A percentile compares a stretch with the other conserved stretches of the same genome.
Conservation (phyloP, 257 asterid species). For the Solanum raphanifolium region DNA sequence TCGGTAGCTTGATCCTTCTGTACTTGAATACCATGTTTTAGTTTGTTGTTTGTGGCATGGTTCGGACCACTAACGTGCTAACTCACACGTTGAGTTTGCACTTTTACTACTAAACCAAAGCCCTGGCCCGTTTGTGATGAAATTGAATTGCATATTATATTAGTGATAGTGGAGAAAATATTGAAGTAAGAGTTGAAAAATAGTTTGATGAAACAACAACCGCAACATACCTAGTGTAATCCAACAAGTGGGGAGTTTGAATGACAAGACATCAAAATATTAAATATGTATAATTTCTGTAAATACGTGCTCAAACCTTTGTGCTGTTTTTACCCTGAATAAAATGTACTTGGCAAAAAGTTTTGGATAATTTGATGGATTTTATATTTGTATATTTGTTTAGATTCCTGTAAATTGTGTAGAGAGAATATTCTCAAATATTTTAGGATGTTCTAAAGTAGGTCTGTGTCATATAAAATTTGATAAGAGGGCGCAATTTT, state of each 20-base stretch:
- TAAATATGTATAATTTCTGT: neutral
- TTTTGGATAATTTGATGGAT: neutral
- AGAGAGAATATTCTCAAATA: neutral
- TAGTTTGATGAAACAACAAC: neutral
- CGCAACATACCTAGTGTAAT: neutral
- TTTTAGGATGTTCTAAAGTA: neutral
- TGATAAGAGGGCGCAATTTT: neutral
- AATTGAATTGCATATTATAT: neutral
- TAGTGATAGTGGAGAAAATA: neutral
- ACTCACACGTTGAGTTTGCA: neutral
- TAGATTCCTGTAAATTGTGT: neutral
- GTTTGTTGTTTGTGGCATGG: neutral
- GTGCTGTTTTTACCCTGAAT: neutral
- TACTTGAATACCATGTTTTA: neutral
- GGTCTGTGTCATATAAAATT: neutral
- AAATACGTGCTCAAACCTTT: neutral
- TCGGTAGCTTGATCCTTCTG: neutral
- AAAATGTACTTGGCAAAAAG: neutral
- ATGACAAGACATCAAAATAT: neutral
- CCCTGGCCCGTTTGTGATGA: neutral
- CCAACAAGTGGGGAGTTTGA: neutral
- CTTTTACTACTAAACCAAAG: neutral
- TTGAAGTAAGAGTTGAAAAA: neutral
- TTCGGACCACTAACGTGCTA: neutral
- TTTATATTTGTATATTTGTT: neutral